Evolutionary conservation across 2,329 filamentous ascomycete genomes (phyloP), one percentile per base, ranked within the genome.

Genomic region (Fusarium tjaetaba): DNA sequence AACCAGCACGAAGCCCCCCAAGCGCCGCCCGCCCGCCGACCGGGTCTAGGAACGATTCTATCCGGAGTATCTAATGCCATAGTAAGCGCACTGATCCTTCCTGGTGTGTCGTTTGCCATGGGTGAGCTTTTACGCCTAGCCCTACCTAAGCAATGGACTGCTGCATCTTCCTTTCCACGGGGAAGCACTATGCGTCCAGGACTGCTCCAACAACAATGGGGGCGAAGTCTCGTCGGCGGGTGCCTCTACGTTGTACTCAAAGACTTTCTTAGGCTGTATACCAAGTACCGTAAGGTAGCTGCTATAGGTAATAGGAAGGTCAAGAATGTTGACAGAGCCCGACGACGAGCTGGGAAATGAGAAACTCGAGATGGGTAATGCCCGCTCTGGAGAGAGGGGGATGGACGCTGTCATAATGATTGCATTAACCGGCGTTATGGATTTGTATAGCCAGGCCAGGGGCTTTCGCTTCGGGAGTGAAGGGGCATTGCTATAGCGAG

Each of bases 161-260:
- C 84, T 1, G 82, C 85, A 4, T 65, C 73, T 18, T 81, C 77
- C 74, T 64, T 71, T 36, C 65, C 72, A 7, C 65, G 73, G 15
- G 74, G 72, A 6, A 52, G 68, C 22, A 72, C 72, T 16, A 70
- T 85, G 41, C 85, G 88, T 7, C 89, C 89, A 0, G 92, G 93
- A 0, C 85, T 98, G 32, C 81, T 99, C 38, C 93, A 96, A 79
- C 90, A 93, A 75, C 90, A 92, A 66, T 98, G 96, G 94, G 96
- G 95, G 2, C 88, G 96, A 63, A 98, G 94, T 78, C 86, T 99
- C 6, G 88, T 96, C 2, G 96, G 96, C 3, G 96, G 96, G 0
- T 96, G 94, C 79, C 83, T 97, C 26, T 97, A 96, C 77, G 91
- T 98, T 22, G 91, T 97, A 15, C 82, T 97, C 59, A 96, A 96